Evolutionary conservation across 2,329 filamentous ascomycete genomes (phyloP).

Genomic region (Pseudohalonectria lignicola): DNA sequence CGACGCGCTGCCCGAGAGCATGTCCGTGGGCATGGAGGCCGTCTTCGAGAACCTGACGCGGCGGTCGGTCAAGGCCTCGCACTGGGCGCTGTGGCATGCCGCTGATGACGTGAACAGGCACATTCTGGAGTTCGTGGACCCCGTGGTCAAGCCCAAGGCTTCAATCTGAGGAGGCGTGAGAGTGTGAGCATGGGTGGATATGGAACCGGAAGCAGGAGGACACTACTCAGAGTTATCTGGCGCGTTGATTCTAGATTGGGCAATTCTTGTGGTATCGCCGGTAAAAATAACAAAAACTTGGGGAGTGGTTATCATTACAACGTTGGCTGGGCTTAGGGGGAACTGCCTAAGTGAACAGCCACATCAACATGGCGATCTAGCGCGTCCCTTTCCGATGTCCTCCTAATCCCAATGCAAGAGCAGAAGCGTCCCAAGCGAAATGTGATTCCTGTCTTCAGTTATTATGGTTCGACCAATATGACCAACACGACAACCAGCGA

Average conservation of each 20-base stretch:
- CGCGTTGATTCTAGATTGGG: not conserved
- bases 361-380: no score
- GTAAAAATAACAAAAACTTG: no score
- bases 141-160: conserved; percentile 26
- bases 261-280: no score
- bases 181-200: not conserved
- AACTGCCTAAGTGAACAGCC: no score
- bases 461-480: no score
- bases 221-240: not conserved
- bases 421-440: no score
- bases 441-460: no score
- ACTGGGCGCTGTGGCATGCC: conserved; percentile 77
- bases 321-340: no score
- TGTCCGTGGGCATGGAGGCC: conserved; percentile 63
- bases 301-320: no score
- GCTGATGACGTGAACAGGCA: conserved; percentile 58
- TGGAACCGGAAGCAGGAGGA: not conserved
- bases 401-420: no score
- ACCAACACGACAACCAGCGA: no score
- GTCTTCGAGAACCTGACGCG: conserved; percentile 53
- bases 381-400: no score
- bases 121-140: conserved; percentile 56
- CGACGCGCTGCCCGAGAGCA: conserved; percentile 56
- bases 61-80: conserved; percentile 55
- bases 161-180: conserved; percentile 18